Percentiles rank a stretch among this genome's conserved stretches.
Conservation (phyloP, 345 rosid genomes). For the Eucalyptus guilfoylei region DNA sequence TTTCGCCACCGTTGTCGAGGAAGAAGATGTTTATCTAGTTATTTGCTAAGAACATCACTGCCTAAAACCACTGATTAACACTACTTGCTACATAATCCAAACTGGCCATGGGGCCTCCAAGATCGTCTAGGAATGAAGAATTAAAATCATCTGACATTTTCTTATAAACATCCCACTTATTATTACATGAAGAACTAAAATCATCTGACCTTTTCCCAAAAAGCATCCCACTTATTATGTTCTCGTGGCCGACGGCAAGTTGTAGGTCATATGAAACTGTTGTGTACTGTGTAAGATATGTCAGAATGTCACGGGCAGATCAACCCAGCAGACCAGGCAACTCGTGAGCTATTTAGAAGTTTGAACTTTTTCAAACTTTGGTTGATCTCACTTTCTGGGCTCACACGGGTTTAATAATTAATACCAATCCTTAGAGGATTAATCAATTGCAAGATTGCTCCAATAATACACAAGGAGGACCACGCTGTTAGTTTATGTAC, state of each 20-base stretch:
- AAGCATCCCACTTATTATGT: background rate
- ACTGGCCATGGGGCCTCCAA: background rate
- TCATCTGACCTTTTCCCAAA: background rate
- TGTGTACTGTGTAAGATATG: background rate
- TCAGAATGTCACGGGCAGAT: background rate
- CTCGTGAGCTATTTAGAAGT: background rate
- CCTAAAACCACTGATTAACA: background rate
- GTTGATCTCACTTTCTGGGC: background rate
- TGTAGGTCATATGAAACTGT: background rate
- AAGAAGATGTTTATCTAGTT: background rate
- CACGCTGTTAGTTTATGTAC: background rate
- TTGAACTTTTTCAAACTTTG: background rate
- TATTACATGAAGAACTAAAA: background rate
- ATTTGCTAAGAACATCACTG: background rate
- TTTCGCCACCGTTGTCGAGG: background rate
- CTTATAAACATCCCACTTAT: background rate
- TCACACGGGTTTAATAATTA: background rate
- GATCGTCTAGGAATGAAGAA: background rate
- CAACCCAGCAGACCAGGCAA: background rate
- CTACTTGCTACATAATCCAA: background rate
- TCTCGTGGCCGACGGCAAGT: background rate
- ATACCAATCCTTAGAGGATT: background rate
- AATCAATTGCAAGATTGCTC: background rate
- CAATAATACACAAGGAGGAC: background rate
- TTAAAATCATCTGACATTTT: background rate